Conservation (phyloP, 495 filamentous ascomycete species). For the Penicillium atrosanguineum region DNA sequence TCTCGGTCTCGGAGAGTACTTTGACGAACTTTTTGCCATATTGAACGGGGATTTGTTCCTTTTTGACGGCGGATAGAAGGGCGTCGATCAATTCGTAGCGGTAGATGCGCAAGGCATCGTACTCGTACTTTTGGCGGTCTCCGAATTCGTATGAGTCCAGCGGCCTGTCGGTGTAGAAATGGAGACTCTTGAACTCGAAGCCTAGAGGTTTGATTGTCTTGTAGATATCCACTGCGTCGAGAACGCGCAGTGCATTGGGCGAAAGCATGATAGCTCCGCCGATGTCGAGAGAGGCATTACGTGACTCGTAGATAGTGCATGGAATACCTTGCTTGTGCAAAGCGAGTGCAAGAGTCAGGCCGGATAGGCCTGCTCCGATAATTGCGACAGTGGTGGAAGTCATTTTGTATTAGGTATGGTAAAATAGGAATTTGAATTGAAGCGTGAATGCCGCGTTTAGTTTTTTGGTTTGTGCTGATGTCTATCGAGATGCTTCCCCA, state of each 20-base stretch:
- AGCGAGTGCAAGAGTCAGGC: slow-evolving; percentile 44
- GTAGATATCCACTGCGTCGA: slow-evolving; percentile 47
- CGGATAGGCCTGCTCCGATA: slow-evolving; percentile 48
- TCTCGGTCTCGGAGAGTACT: slow-evolving; percentile 31
- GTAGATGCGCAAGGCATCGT: slow-evolving; percentile 46
- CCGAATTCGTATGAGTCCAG: slow-evolving; percentile 48
- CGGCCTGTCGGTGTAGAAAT: slow-evolving; percentile 40
- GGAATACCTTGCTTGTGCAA: slow-evolving; percentile 39
- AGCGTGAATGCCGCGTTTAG: background rate
- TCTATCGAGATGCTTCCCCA: background rate
- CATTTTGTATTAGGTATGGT: slow-evolving; percentile 5
- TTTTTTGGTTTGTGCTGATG: background rate
- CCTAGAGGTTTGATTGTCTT: slow-evolving; percentile 26
- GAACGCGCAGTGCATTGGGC: slow-evolving; percentile 48
- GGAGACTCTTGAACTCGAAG: slow-evolving; percentile 38
- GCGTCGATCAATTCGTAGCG: slow-evolving; percentile 43
- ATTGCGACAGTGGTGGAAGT: slow-evolving; percentile 36
- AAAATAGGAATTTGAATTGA: background rate
- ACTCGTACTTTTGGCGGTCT: slow-evolving; percentile 37
- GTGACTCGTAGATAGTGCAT: slow-evolving; percentile 45
- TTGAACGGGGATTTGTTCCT: slow-evolving; percentile 35
- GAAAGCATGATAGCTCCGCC: slow-evolving; percentile 54
- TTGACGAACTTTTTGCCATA: slow-evolving; percentile 41
- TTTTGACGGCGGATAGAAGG: slow-evolving; percentile 28
- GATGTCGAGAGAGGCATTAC: slow-evolving; percentile 29